Evolutionary conservation across 2,329 filamentous ascomycete species (phyloP).

Genomic region (Endocalyx cinctus): DNA sequence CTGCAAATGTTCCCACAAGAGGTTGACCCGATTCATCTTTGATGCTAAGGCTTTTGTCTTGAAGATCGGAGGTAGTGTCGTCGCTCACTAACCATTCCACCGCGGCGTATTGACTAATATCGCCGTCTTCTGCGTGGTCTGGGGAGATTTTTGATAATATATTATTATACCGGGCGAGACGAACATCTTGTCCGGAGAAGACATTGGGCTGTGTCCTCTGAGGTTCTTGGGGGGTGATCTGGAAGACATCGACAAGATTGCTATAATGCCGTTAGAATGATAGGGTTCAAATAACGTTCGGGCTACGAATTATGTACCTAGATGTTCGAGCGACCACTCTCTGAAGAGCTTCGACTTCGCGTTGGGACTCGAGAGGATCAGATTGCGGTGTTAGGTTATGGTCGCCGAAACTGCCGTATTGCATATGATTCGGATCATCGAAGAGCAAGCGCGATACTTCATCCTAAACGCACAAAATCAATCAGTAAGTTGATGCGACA

Average conservation of each 20-base stretch:
- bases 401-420: conserved; percentile 61
- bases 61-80: conserved; percentile 44
- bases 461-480: conserved; percentile 34
- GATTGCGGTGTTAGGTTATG: conserved; percentile 49
- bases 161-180: conserved; percentile 55
- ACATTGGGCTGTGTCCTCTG: conserved; percentile 24
- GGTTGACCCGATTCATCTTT: conserved; percentile 37
- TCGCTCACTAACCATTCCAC: conserved; percentile 52
- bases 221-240: conserved; percentile 51
- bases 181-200: conserved; percentile 49
- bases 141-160: conserved; percentile 58
- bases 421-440: conserved; percentile 53
- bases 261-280: conserved; percentile 34
- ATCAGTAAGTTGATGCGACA: background rate
- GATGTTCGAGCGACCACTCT: conserved; percentile 60
- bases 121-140: conserved; percentile 41
- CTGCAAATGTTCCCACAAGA: conserved; percentile 57
- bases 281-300: conserved; percentile 1
- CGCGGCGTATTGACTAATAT: conserved; percentile 35
- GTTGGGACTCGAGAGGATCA: conserved; percentile 58
- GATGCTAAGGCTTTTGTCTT: conserved; percentile 33
- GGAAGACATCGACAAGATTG: conserved; percentile 65
- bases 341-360: conserved; percentile 61
- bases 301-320: conserved; percentile 41
- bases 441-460: conserved; percentile 56